Evolutionary conservation across 2,329 filamentous ascomycete species (phyloP), one percentile per base, ranked within the genome.

Genomic region (Chlorencoelia australis): DNA sequence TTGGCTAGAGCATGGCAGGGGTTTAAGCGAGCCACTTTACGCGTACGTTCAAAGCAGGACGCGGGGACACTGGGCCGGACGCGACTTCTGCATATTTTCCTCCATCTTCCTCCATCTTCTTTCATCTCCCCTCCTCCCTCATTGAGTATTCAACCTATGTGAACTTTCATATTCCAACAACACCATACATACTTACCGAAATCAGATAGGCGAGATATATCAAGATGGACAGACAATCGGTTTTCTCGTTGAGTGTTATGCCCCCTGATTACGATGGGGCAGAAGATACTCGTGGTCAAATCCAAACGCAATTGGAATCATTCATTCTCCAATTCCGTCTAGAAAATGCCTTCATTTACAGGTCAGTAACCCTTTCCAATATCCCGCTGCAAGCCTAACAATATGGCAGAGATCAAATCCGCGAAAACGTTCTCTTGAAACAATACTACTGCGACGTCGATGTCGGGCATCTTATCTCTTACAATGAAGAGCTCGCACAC

Each of bases 401-500:
- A 15, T 15, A 22, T 2, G 22, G 11, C 51, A 93, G 91, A 73
- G 89, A 96, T 54, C 91, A 96, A 63, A 75, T 98, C 41, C 78
- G 85, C 52, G 87, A 96, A 57, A 98, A 98, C 65, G 87, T 91
- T 6, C 73, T 96, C 1, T 70, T 94, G 27, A 91, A 94, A 59
- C 87, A 88, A 52, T 96, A 87, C 65, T 95, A 81, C 61, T 95
- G 91, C 66, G 89, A 98, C 59, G 75, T 98, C 57, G 88, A 98
- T 59, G 85, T 98, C 51, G 85, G 83, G 44, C 89, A 98, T 59
- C 67, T 98, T 41, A 96, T 96, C 59, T 91, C 82, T 43, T 96
- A 88, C 64, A 91, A 94, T 55, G 89, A 96, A 62, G 87, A 95
- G 59, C 71, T 98, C 42, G 91, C 89, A 18, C 85, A 96, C 60